Conservation (phyloP, 371 early-diverging fungal species). For the Mucor indicus region DNA sequence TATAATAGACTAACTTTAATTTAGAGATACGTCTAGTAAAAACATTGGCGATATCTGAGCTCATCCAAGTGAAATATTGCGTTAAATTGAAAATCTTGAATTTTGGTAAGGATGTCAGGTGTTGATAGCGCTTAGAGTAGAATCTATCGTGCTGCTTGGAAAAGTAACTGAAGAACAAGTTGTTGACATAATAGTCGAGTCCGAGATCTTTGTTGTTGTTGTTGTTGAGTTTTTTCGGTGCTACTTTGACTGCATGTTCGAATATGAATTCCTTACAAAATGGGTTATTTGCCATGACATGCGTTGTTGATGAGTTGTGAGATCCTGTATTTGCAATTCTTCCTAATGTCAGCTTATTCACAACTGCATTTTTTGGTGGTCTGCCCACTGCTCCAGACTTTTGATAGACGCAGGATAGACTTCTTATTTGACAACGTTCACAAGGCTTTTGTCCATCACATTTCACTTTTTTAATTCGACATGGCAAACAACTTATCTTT, state of each 20-base stretch:
- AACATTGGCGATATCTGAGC: slow-evolving; percentile 13
- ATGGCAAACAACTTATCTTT: slow-evolving; percentile 25
- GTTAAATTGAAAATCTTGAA: slow-evolving; percentile 9
- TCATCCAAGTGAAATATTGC: slow-evolving; percentile 20
- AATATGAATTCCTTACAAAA: slow-evolving; percentile 18
- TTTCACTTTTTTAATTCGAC: slow-evolving; percentile 25
- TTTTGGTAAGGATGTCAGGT: too few relatives aligned
- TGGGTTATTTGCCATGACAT: too few relatives aligned
- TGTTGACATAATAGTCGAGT: too few relatives aligned
- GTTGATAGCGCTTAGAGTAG: too few relatives aligned
- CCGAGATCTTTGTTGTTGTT: too few relatives aligned
- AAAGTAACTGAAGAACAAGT: too few relatives aligned
- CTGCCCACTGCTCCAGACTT: slow-evolving; percentile 25
- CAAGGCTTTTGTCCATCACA: slow-evolving; percentile 29
- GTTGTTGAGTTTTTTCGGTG: too few relatives aligned
- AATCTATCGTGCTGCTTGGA: too few relatives aligned
- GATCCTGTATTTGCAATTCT: not conserved
- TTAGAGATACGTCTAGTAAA: slow-evolving; percentile 7
- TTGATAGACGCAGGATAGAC: slow-evolving; percentile 16
- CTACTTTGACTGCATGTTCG: slow-evolving; percentile 15
- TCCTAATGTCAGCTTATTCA: slow-evolving; percentile 25
- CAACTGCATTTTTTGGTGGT: slow-evolving; percentile 35
- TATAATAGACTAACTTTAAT: slow-evolving; percentile 11
- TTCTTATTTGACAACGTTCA: slow-evolving; percentile 11
- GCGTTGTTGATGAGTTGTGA: not conserved